phyloP scores from a whole-genome alignment of 179 eudicot genomes.

The Beta lomatogona region DNA sequence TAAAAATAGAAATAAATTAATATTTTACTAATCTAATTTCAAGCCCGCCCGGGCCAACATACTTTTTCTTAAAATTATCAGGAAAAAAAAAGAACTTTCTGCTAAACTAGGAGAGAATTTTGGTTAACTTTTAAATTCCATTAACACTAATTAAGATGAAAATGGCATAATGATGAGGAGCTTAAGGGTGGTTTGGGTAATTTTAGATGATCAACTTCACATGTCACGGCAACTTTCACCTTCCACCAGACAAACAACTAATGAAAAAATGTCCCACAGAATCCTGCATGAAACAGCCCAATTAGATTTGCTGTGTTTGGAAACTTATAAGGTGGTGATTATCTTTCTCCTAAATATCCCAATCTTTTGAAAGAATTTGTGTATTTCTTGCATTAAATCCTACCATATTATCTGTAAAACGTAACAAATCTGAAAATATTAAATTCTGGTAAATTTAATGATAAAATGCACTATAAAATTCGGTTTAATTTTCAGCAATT shows the following conservation, averaged over 20 bases:
- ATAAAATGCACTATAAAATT: too few species aligned
- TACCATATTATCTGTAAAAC: slow-evolving; percentile 10
- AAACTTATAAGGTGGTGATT: not conserved
- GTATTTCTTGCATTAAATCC: slow-evolving; percentile 24
- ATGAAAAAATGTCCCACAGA: slow-evolving; percentile 23
- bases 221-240: slow-evolving; percentile 7
- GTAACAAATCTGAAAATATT: slow-evolving; percentile 14
- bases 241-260: slow-evolving; percentile 1
- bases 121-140: too few species aligned
- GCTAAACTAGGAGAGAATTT: too few species aligned
- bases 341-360: slow-evolving; percentile 11
- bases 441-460: not conserved
- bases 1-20: too few species aligned
- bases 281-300: slow-evolving; percentile 27
- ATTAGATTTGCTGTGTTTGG: slow-evolving; percentile 25
- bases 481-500: too few species aligned
- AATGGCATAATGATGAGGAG: too few species aligned
- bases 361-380: slow-evolving; percentile 4
- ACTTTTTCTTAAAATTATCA: too few species aligned
- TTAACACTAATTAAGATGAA: too few species aligned
- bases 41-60: too few species aligned
- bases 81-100: too few species aligned
- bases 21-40: too few species aligned
- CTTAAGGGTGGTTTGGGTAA: too few species aligned
- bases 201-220: not conserved